Percentiles rank a stretch among this genome's conserved stretches.
Evolutionary conservation across 768 basidiomycete species (phyloP).

Genomic region (Auricularia cornea): DNA sequence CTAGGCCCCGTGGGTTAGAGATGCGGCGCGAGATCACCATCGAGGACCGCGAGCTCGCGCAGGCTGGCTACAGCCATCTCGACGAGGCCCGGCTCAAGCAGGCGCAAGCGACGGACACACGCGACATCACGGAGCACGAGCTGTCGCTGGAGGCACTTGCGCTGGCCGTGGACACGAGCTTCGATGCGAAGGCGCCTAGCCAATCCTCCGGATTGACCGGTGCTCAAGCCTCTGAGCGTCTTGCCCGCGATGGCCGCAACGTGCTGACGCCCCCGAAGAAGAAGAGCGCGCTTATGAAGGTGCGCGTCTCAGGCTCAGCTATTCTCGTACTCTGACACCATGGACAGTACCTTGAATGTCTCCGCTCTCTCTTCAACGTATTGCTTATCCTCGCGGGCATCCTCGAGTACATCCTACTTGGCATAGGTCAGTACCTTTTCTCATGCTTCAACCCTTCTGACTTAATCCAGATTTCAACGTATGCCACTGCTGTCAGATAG

Average conservation of each 20-base stretch:
- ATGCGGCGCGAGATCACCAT: slow-evolving; percentile 57
- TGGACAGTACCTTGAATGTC: slow-evolving; percentile 52
- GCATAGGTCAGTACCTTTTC: slow-evolving; percentile 48
- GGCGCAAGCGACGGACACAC: slow-evolving; percentile 27
- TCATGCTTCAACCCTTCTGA: neutral
- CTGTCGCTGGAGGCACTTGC: slow-evolving; percentile 35
- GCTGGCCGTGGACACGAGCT: slow-evolving; percentile 36
- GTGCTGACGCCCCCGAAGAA: slow-evolving; percentile 59
- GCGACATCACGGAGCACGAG: slow-evolving; percentile 53
- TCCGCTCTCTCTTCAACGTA: slow-evolving; percentile 56
- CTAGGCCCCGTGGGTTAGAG: slow-evolving; percentile 46
- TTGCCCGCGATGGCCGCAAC: slow-evolving; percentile 52
- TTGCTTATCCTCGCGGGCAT: slow-evolving; percentile 58
- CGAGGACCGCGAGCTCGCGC: slow-evolving; percentile 57
- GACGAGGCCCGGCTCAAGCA: slow-evolving; percentile 27
- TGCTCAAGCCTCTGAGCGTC: slow-evolving; percentile 44
- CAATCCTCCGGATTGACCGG: slow-evolving; percentile 42
- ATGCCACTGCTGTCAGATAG: slow-evolving; percentile 7
- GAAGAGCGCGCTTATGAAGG: slow-evolving; percentile 57
- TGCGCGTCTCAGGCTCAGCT: slow-evolving; percentile 16
- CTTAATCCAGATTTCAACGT: slow-evolving; percentile 5
- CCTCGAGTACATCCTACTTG: slow-evolving; percentile 57
- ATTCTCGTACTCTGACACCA: slow-evolving; percentile 1
- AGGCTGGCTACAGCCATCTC: slow-evolving; percentile 61
- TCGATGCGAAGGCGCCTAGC: slow-evolving; percentile 45